Evolutionary conservation across 2,329 filamentous ascomycete species (phyloP).

Genomic region (Apiospora hydei): DNA sequence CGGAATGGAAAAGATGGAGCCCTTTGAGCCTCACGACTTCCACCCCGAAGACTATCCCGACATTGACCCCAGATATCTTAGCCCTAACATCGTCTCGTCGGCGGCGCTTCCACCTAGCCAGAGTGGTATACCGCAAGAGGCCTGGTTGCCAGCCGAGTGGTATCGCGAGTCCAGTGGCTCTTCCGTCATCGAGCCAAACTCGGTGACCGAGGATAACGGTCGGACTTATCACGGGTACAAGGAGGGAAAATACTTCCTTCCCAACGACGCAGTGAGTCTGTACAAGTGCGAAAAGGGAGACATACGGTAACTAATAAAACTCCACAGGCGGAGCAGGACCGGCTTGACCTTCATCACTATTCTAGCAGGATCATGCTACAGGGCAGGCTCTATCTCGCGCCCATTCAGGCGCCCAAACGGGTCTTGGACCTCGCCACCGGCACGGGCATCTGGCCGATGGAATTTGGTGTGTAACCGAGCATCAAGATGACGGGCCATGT

Average conservation of each 20-base stretch:
- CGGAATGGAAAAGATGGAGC: neutral
- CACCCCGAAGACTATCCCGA: neutral
- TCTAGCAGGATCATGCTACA: neutral
- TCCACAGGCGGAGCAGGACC: slow-evolving; percentile 23
- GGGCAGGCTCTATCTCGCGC: slow-evolving; percentile 5
- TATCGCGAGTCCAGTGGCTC: slow-evolving; percentile 17
- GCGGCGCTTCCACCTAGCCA: neutral
- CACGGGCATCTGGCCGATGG: slow-evolving; percentile 26
- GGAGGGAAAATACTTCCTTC: slow-evolving; percentile 20
- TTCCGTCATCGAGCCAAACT: neutral
- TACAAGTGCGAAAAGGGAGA: neutral
- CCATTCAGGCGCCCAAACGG: neutral
- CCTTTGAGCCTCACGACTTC: neutral
- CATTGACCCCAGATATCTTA: neutral
- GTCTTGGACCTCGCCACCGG: slow-evolving; percentile 25
- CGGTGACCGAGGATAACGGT: neutral
- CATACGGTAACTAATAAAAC: neutral
- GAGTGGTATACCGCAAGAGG: neutral
- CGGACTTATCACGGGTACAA: slow-evolving; percentile 22
- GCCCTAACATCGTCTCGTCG: neutral
- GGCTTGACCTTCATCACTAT: slow-evolving; percentile 24
- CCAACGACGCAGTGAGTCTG: slow-evolving; percentile 30
- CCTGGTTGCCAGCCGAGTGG: slow-evolving; percentile 8
- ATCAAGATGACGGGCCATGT: neutral
- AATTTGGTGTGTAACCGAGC: slow-evolving; percentile 14